Evolutionary conservation across 202 grass and related monocot species (phyloP), one percentile per base, ranked within the genome.

Genomic region (Eragrostis tef): DNA sequence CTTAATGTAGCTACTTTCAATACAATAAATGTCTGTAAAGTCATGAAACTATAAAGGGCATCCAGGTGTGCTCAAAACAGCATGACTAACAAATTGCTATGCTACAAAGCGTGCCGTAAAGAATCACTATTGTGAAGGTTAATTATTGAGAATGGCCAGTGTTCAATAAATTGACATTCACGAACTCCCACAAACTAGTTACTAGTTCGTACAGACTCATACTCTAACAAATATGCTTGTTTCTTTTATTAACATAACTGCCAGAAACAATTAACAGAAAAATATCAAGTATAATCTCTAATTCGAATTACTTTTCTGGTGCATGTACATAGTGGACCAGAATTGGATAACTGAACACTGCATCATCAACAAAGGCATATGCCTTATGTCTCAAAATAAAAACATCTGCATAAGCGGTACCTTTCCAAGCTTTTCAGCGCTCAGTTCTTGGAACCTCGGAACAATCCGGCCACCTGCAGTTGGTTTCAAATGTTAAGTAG

Each of bases 391-490:
- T 20, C 34, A 12, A 65, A 64, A 26, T 17, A 70, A 19, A 63
- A 11, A 31, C 10, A 81, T 4, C 54, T 2, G 9, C 34, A 39
- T 39, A 41, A 70, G 6, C 17, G 11, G 43, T 98, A 95, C 96
- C 96, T 83, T 99, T 10, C 96, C 96, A 39, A 99, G 82, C 82
- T 99, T 99, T 76, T 99, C 96, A 61, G 89, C 22, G 25, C 48
- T 89, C 83, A 99, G 77, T 75, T 99, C 96, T 80, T 95, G 92
- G 85, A 99, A 99, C 56, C 96, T 91, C 0, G 93, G 96, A 83
- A 99, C 96, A 71, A 99, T 95, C 54, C 90, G 87, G 41, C 90
- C 96, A 75, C 93, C 96, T 99, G 83, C 75, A 86, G 29, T 67
- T 44, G 86, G 44, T 51, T 79, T 54, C 14, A 69, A 70, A 34